Evolutionary conservation across 345 rosid genomes (phyloP).

Genomic region (Populus alba): DNA sequence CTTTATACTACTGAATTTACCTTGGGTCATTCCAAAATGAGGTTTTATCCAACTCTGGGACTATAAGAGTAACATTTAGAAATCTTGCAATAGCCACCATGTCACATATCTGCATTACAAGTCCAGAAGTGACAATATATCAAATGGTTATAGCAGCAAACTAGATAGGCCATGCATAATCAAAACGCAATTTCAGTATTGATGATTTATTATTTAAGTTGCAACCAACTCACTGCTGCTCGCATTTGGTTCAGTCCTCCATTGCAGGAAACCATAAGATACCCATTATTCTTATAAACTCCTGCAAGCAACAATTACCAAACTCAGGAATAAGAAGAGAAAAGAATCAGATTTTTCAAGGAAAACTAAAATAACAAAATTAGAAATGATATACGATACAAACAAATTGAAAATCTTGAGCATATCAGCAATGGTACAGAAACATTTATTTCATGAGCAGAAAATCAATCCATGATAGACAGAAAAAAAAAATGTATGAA

Average conservation of each 20-base stretch:
- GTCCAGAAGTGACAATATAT: conserved; percentile 16
- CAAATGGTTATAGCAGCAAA: not conserved
- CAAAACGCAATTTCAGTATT: not conserved
- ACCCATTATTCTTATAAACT: conserved; percentile 79
- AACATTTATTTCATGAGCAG: not conserved
- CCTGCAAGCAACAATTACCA: conserved; percentile 45
- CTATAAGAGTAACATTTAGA: conserved; percentile 86
- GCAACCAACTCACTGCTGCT: conserved; percentile 70
- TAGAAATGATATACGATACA: not conserved
- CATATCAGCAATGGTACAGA: not conserved
- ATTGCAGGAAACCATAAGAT: conserved; percentile 91
- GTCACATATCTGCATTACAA: conserved; percentile 75
- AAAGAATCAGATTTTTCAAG: conserved; percentile 4
- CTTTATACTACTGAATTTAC: conserved; percentile 28
- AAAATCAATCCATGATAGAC: not conserved
- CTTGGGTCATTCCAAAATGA: conserved; percentile 98
- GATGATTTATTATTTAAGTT: conserved; percentile 7
- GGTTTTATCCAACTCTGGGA: conserved; percentile 90
- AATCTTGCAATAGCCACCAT: conserved; percentile 89
- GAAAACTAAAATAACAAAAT: not conserved
- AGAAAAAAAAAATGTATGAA: not conserved
- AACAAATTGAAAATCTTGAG: not conserved
- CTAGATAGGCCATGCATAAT: not conserved
- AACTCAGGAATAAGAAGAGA: not conserved
- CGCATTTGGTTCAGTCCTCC: conserved; percentile 99